Conservation (phyloP, 2,329 filamentous ascomycete genomes). For the Aureobasidium sp. region DNA sequence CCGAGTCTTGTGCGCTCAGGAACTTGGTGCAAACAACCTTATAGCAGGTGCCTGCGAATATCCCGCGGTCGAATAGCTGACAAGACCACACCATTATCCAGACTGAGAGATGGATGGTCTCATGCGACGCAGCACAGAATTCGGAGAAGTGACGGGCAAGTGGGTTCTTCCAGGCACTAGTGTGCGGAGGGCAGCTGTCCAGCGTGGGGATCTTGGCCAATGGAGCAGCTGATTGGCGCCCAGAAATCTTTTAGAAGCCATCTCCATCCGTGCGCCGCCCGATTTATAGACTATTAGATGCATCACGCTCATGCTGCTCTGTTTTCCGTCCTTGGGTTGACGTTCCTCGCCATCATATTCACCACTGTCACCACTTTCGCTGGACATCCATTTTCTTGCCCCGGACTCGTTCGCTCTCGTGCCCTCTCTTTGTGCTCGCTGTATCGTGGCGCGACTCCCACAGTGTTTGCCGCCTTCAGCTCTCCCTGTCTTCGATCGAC, state of each 20-base stretch:
- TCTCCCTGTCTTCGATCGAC: slow-evolving; percentile 12
- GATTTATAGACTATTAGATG: background rate
- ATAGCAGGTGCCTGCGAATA: background rate
- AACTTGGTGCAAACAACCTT: background rate
- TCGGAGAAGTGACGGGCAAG: background rate
- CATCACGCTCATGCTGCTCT: slow-evolving; percentile 3
- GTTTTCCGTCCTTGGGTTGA: background rate
- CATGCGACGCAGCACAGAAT: background rate
- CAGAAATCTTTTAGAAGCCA: background rate
- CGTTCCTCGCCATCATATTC: background rate
- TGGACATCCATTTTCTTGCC: background rate
- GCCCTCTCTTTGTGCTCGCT: background rate
- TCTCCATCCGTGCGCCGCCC: background rate
- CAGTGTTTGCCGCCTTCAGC: background rate
- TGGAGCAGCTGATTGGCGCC: background rate
- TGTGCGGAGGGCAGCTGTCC: background rate
- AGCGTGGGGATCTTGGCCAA: background rate
- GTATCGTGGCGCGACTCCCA: background rate
- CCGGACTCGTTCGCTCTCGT: background rate
- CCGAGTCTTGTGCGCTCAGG: background rate
- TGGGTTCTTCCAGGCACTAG: background rate
- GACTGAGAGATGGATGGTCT: background rate
- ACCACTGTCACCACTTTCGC: background rate
- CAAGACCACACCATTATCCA: background rate
- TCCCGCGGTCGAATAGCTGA: background rate